Evolutionary conservation across 2,329 filamentous ascomycete species (phyloP), one percentile per base, ranked within the genome.

Genomic region (Albifimbria verrucaria): DNA sequence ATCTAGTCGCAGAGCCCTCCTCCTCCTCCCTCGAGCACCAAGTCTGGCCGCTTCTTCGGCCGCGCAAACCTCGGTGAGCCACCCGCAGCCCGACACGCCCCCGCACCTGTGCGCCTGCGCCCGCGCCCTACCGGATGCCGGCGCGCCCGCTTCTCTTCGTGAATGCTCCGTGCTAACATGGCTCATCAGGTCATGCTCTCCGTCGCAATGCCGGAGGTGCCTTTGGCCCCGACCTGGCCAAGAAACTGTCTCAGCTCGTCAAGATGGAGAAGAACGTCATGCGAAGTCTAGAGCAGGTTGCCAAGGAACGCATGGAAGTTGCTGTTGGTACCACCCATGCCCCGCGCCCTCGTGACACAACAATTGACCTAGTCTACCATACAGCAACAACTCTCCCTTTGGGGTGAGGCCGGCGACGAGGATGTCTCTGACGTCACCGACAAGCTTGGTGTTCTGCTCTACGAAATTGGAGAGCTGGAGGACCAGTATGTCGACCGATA

Each of bases 261-360:
- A 99, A 99, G 85, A 99, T 99, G 94, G 94, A 99, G 79, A 99
- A 99, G 86, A 97, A 99, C 70, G 90, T 97, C 53, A 99, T 99
- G 94, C 91, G 94, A 73, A 97, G 92, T 71, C 87, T 97, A 81
- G 94, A 99, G 72, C 82, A 91, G 48, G 94, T 97, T 51, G 92
- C 92, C 45, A 88, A 92, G 67, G 94, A 99, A 80, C 87, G 94
- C 65, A 97, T 97, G 92, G 94, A 97, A 67, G 93, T 97, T 61
- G 94, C 94, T 68, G 92, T 96, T 89, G 68, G 90, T 82, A 21
- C 39, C 4, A 20, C 10, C 7, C 12, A 17, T 15, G 5, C 15
- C 24, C 15, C n/a, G n/a, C 6, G 6, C 12, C 9, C 10, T 5
- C 15, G 11, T 10, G 2, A 10, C 11, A 12, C n/a, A 7, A 12